phyloP scores from a whole-genome alignment of 1,284 basidiomycete species.

The Ganoderma sp. region DNA sequence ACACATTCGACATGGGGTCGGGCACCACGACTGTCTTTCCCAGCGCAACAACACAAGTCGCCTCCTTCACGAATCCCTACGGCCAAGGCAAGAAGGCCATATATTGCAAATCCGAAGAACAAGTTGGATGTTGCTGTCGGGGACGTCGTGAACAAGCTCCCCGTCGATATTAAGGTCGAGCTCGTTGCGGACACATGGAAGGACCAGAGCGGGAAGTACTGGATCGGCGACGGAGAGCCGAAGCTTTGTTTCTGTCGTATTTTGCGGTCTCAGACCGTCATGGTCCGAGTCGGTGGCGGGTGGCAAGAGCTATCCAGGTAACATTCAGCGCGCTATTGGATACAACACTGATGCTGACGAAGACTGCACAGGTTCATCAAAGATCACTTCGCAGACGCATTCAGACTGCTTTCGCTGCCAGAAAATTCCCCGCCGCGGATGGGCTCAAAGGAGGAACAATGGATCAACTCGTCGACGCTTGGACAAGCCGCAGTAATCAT shows the following conservation, averaged over 20 bases:
- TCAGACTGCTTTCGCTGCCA: conserved; percentile 57
- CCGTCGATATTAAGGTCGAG: conserved; percentile 84
- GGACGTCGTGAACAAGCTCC: conserved; percentile 86
- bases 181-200: conserved; percentile 85
- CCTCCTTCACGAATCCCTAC: conserved; percentile 53
- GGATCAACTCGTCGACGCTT: conserved; percentile 81
- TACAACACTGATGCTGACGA: neutral
- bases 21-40: conserved; percentile 65
- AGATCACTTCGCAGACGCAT: conserved; percentile 83
- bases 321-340: conserved; percentile 36
- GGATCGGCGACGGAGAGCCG: conserved; percentile 90
- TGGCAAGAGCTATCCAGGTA: conserved; percentile 91
- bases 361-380: conserved; percentile 73
- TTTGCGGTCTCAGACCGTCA: conserved; percentile 89
- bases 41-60: conserved; percentile 46
- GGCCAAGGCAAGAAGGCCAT: conserved; percentile 60
- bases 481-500: conserved; percentile 55
- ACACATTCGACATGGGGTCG: conserved; percentile 68
- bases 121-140: conserved; percentile 93
- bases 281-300: conserved; percentile 95
- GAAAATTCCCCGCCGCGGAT: conserved; percentile 59
- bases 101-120: conserved; percentile 85
- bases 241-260: conserved; percentile 92
- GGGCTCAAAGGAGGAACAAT: conserved; percentile 68
- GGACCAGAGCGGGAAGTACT: conserved; percentile 92